Base-by-base conservation (phyloP, 1,284 basidiomycete species). In the Omphalotus olearius region DNA sequence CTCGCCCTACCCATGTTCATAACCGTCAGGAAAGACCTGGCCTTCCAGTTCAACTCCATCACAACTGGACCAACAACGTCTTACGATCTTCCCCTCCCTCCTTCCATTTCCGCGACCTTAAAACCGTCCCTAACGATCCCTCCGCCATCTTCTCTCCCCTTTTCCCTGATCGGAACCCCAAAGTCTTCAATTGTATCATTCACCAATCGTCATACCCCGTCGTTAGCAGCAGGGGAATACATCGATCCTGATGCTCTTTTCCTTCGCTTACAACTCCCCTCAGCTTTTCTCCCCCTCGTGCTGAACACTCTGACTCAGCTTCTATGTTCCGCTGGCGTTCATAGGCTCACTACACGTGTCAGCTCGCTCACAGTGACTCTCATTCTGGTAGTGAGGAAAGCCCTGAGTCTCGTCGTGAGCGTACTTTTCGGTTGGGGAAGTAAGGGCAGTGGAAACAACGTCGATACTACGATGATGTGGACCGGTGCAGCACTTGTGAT, bases 261-360 rank as follows among this genome's bases (percentile, higher is more conserved):
- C 10, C 42, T 65, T 26, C 37, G 43, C 18, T 43, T 71, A 51
- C 62, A 68, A 6, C 61, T 93, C 14, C 91, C 91, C 0, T 68
- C 73, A 14, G 80, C 86, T 39, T 79, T 85, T 61, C 55, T 86
- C 10, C 81, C 85, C 1, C 78, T 98, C 30, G 62, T 78, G 4
- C 66, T 89, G 26, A 97, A 96, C 68, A 87, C 93, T 3, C 57
- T 88, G 33, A 97, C 93, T 0, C 93, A 96, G 64, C 76, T 94
- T 2, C 56, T 96, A 13, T 98, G 94, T 67, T 86, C 91, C n/a
- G 76, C 91, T 2, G 95, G 94, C 36, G 94, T 97, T 40, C 87
- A 98, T 64, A 77, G 90, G 36, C 76, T 98, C 52, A 94, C 93
- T 0, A 79, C 81, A 1, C 76, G 80, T 39, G 90, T 95, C 3